phyloP scores from a whole-genome alignment of 1,284 basidiomycete species.

The Papiliotrema fonsecae region DNA sequence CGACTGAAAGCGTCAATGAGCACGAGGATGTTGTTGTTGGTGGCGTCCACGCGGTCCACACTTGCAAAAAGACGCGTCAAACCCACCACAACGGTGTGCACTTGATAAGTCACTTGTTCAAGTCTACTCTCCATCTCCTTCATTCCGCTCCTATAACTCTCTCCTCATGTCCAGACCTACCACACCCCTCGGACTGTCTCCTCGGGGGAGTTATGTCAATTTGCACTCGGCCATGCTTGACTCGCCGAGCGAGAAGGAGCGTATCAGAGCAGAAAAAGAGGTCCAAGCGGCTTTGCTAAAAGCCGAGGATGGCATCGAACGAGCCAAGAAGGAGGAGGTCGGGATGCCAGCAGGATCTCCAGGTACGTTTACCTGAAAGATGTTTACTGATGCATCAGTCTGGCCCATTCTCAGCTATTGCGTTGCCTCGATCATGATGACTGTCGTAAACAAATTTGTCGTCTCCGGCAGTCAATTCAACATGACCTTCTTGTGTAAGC shows the following conservation, averaged over 20 bases:
- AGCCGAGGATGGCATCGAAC: conserved; percentile 20
- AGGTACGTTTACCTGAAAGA: conserved; percentile 16
- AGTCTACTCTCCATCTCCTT: too few species aligned
- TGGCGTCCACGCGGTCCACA: too few species aligned
- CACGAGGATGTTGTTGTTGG: too few species aligned
- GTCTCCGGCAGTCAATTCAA: conserved; percentile 90
- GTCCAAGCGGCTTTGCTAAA: conserved; percentile 20
- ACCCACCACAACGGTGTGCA: too few species aligned
- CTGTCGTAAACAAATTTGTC: conserved; percentile 95
- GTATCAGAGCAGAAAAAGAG: conserved; percentile 25
- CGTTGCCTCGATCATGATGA: conserved; percentile 93
- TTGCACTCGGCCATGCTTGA: conserved; percentile 13
- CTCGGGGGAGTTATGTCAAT: conserved; percentile 32
- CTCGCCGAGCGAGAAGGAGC: conserved; percentile 21
- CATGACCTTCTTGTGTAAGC: conserved; percentile 80
- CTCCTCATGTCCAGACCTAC: conserved; percentile 23
- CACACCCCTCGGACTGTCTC: conserved; percentile 27
- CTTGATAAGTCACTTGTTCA: too few species aligned
- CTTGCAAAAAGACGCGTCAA: too few species aligned
- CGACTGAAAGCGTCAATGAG: too few species aligned
- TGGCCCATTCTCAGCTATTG: conserved; percentile 83
- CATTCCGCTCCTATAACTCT: too few species aligned
- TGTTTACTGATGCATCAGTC: conserved; percentile 9
- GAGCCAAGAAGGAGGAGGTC: conserved; percentile 29
- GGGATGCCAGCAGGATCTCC: conserved; percentile 24